These are phyloP conservation scores for Fusarium coicis DNA, from an alignment of 2,329 filamentous ascomycete species.

Conservation along the genomic window DNA sequence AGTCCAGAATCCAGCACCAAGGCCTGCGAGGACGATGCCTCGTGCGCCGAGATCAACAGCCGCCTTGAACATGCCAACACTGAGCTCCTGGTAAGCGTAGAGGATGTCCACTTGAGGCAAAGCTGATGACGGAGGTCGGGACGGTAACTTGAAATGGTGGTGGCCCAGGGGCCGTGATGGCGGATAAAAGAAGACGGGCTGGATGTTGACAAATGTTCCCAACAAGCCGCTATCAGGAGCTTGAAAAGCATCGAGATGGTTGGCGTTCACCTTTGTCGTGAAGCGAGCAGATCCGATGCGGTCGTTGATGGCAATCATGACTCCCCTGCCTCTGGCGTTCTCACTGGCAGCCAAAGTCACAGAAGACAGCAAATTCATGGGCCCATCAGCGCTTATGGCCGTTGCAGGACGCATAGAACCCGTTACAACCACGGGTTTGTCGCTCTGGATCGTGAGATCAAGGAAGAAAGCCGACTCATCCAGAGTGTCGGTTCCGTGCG, in stretches of 20 bases:
- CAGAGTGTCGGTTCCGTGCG: conserved; percentile 73
- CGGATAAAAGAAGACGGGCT: conserved; percentile 69
- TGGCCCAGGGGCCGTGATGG: conserved; percentile 60
- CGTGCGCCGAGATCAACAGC: conserved; percentile 61
- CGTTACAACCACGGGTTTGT: conserved; percentile 69
- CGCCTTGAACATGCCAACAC: conserved; percentile 58
- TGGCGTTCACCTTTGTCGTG: conserved; percentile 71
- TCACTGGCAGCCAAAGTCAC: conserved; percentile 64
- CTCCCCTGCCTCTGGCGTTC: conserved; percentile 60
- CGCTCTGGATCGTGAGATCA: conserved; percentile 65
- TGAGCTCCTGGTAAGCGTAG: conserved; percentile 65
- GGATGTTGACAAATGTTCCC: conserved; percentile 67
- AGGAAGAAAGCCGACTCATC: conserved; percentile 74
- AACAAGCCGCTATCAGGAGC: conserved; percentile 66
- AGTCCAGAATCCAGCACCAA: conserved; percentile 64
- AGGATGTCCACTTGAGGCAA: conserved; percentile 67
- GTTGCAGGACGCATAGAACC: conserved; percentile 73
- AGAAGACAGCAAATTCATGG: conserved; percentile 69
- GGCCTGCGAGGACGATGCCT: conserved; percentile 66
- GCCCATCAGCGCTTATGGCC: conserved; percentile 70
- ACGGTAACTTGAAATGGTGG: conserved; percentile 54
- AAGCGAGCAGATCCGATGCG: conserved; percentile 68
- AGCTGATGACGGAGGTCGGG: conserved; percentile 33
- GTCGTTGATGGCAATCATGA: conserved; percentile 71
- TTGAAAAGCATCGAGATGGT: conserved; percentile 71